Evolutionary conservation across 352 stramenopile genomes (phyloP), one percentile per base, ranked within the genome.

Genomic region (Globisporangium nunn): DNA sequence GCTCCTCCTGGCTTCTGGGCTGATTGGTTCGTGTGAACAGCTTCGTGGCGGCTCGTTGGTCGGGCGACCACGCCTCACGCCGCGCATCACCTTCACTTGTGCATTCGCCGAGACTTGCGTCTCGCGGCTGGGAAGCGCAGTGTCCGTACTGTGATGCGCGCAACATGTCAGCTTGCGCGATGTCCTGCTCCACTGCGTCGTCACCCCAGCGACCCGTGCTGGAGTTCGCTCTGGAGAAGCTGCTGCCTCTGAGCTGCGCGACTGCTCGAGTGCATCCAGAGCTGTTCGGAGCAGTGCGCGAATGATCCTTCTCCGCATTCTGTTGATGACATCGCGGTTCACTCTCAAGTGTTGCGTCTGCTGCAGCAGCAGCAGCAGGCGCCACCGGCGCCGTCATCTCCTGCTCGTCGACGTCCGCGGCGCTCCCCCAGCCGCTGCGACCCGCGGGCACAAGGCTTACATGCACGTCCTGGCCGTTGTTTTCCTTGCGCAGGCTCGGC

Each of bases 131-230:
- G 1, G 71, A 71, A 46, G 85, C 84, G 10, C 88, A 67, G 5
- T 52, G 60, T 6, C 77, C 55, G 11, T 63, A 61, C 40, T 73
- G 62, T 40, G 49, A 50, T 18, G 68, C 54, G 15, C 64, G 63
- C 29, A 63, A 45, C 28, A 68, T 55, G 29, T 74, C 67, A 10
- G 63, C 68, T 4, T 64, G 66, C 4, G 54, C 56, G 44, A 87
- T 76, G 55, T 91, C 79, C 18, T 85, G 62, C 50, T 90, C 79
- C 6, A 90, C 74, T 0, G 74, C 78, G n/a, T 92, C 81, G 50
- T 88, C 81, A 11, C 79, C 79, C 81, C 81, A 92, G 3, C 78
- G 75, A 1, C 79, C 78, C 4, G 69, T 74, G 49, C 23, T 71
- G 6, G 23, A 37, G 37, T 4, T 15, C 12, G 37, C 37, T 11